Evolutionary conservation across 768 basidiomycete species (phyloP), one percentile per base, ranked within the genome.

Genomic region (Pleurotus giganteus): DNA sequence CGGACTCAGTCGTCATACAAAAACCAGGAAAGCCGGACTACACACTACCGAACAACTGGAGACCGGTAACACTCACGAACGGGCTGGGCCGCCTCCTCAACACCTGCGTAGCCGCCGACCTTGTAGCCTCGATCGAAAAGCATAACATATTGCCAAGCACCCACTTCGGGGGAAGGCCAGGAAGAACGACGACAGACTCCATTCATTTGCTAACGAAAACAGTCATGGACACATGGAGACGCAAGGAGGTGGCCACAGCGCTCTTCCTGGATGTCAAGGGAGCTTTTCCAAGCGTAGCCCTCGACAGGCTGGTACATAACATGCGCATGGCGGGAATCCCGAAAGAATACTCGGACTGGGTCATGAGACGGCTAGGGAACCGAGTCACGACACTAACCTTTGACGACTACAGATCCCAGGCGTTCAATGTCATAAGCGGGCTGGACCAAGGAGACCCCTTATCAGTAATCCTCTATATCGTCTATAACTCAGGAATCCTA

Each of bases 21-120:
- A 77, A 77, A 57, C 74, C 74, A 12, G 71, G 72, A 4, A 68
- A 70, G 55, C 53, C 60, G 0, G 65, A 67, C 57, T 77, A 75
- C 61, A 45, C 63, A 2, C 54, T 60, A 0, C 65, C 73, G 3
- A 68, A 66, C 17, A 66, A 71, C 2, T 71, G 66, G 57, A 59
- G 71, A 5, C 74, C 70, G 0, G 68, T 74, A 7, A 60, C 64
- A 0, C 66, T 74, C 1, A 51, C 68, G 9, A 57, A 66, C 37
- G 55, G 47, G 1, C 17, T 57, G 29, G 58, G 50, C 4, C 52
- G 55, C 21, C 15, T 58, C 8, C 36, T 61, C 12, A 50, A 41
- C n/a, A 39, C 49, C 0, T 32, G 60, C 5, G 41, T 58, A 0
- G 57, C 63, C 13, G 56, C 55, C 28, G 60, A 61, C 34, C 6